Evolutionary conservation across 768 basidiomycete genomes (phyloP).

Genomic region (Pisolithus albus): DNA sequence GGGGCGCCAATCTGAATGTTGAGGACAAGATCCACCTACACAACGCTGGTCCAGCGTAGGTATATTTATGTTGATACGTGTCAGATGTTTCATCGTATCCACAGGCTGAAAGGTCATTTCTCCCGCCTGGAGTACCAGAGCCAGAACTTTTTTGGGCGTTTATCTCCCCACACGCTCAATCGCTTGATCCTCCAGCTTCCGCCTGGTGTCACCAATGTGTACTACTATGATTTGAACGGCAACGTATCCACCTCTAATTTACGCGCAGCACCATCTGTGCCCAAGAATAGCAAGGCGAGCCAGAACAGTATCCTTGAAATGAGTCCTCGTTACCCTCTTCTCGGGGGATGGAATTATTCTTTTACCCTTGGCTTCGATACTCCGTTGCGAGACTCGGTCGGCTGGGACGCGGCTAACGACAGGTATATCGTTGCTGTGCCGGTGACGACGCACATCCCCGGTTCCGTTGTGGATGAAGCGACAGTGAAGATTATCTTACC

Average conservation of each 20-base stretch:
- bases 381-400: conserved; percentile 67
- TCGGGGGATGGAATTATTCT: conserved; percentile 97
- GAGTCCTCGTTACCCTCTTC: conserved; percentile 81
- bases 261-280: conserved; percentile 57
- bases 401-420: conserved; percentile 54
- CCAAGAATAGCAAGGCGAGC: conserved; percentile 46
- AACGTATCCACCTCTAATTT: conserved; percentile 95
- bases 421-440: conserved; percentile 76
- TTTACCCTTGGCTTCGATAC: conserved; percentile 94
- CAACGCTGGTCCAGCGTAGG: conserved; percentile 88
- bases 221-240: conserved; percentile 89
- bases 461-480: conserved; percentile 74
- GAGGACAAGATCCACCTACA: conserved; percentile 81
- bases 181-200: conserved; percentile 77
- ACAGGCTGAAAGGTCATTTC: conserved; percentile 91
- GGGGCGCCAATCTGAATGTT: conserved; percentile 92
- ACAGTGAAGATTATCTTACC: conserved; percentile 79
- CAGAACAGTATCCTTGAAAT: conserved; percentile 72
- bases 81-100: conserved; percentile 2
- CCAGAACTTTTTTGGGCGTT: conserved; percentile 60
- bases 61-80: conserved; percentile 9
- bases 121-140: conserved; percentile 85
- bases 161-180: conserved; percentile 64
- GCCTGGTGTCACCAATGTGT: conserved; percentile 69
- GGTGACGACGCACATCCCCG: conserved; percentile 75